Percentiles rank a stretch among this genome's conserved stretches.
Conservation (phyloP, 2,329 filamentous ascomycete genomes). For the Emmonsiellopsis sp. region DNA sequence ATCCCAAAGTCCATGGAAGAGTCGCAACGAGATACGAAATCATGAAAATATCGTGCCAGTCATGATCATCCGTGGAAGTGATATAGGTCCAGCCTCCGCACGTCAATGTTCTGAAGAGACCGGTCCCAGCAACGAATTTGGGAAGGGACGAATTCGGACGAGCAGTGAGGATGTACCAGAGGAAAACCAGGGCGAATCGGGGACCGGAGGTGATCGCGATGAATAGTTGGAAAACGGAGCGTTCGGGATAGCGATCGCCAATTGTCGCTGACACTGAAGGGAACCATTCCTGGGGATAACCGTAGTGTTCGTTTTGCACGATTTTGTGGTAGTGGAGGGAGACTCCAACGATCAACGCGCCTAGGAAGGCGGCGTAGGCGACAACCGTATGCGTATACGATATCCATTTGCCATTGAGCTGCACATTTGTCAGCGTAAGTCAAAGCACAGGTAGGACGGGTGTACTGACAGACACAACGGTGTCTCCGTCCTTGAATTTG, state of each 20-base stretch:
- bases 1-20: slow-evolving; percentile 89
- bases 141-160: slow-evolving; percentile 66
- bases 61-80: slow-evolving; percentile 94
- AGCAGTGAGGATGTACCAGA: slow-evolving; percentile 86
- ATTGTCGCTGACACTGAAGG: slow-evolving; percentile 94
- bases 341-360: slow-evolving; percentile 72
- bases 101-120: slow-evolving; percentile 79
- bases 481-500: slow-evolving; percentile 54
- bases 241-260: slow-evolving; percentile 91
- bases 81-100: slow-evolving; percentile 98
- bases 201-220: slow-evolving; percentile 94
- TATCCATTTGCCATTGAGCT: slow-evolving; percentile 82
- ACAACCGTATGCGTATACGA: slow-evolving; percentile 76
- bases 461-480: slow-evolving; percentile 48
- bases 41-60: slow-evolving; percentile 99
- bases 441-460: not conserved
- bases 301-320: slow-evolving; percentile 92
- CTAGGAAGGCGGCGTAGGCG: slow-evolving; percentile 77
- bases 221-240: slow-evolving; percentile 93
- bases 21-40: slow-evolving; percentile 94
- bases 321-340: slow-evolving; percentile 92
- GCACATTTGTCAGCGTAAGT: slow-evolving; percentile 9
- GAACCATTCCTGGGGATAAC: slow-evolving; percentile 93
- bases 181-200: slow-evolving; percentile 77
- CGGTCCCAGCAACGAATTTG: slow-evolving; percentile 69